phyloP scores from a whole-genome alignment of 2,329 filamentous ascomycete species.

The Lasiodiplodia gonubiensis region DNA sequence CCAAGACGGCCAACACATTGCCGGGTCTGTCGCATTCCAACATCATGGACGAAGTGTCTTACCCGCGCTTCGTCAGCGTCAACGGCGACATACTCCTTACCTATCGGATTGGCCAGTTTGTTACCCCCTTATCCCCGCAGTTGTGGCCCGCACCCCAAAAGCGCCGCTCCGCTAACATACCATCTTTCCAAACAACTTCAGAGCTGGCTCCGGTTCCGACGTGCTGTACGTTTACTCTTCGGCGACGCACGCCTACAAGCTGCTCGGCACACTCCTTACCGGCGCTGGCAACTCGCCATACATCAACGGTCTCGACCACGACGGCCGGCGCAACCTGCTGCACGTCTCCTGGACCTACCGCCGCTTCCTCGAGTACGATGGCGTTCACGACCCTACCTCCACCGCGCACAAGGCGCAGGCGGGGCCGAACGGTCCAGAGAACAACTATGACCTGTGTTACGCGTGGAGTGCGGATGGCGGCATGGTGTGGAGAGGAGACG shows the following conservation, averaged over 20 bases:
- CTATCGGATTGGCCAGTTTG: constrained; percentile 59
- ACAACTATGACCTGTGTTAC: constrained; percentile 59
- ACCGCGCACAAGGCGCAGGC: constrained; percentile 18
- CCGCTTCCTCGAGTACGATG: constrained; percentile 51
- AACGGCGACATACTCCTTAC: constrained; percentile 53
- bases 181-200: background rate
- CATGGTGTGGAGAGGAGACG: constrained; percentile 50
- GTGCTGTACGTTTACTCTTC: constrained; percentile 52
- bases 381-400: background rate
- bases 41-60: constrained; percentile 46
- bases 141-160: too few relatives aligned
- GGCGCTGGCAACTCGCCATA: constrained; percentile 59
- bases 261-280: constrained; percentile 51
- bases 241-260: constrained; percentile 44
- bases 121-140: constrained; percentile 48
- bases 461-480: constrained; percentile 56
- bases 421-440: constrained; percentile 34
- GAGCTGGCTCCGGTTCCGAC: constrained; percentile 21
- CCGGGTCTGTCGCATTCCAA: background rate
- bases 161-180: background rate
- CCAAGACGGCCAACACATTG: background rate
- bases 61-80: constrained; percentile 55
- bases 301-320: constrained; percentile 55
- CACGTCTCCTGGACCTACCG: constrained; percentile 59
- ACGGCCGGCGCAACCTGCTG: constrained; percentile 39